Base-by-base conservation (phyloP, 192 early-diverging fungal species). In the Podila clonocystis region DNA sequence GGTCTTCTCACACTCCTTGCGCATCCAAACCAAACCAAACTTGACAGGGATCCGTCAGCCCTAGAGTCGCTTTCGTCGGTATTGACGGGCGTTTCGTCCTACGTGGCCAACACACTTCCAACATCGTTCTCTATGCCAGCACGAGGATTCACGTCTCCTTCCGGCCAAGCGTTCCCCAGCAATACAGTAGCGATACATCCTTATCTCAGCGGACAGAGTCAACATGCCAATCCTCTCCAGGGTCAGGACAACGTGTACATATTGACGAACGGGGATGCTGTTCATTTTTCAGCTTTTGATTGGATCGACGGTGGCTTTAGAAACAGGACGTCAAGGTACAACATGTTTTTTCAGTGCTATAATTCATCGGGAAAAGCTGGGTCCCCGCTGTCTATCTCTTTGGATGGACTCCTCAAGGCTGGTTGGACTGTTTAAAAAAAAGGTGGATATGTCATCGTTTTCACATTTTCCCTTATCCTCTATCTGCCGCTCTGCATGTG, bases 71-170 rank as follows among this genome's bases (percentile, higher is more conserved):
- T 93, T 30, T 87, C 89, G 20, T 91, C 89, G 9, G 91, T 85
- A 24, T 65, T 91, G 30, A 87, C 87, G 36, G 87, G 89, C 34
- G 73, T 92, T 3, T 91, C 91, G 12, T 87, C 89, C 19, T 91
- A 92, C 34, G 90, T 93, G 36, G 69, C 89, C 11, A 85, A 87
- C 69, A 90, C 88, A 65, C 73, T 93, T 28, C 90, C 90, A 24
- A 63, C 83, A 58, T 74, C 86, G 9, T 68, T 74, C 61, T 66
- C 69, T 29, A 64, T 73, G 68, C 72, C 75, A 30, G 34, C 77
- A 26, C 38, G 78, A 67, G 68, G 68, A 65, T 67, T 75, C 62
- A 63, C 34, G 52, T 62, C 76, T 29, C 72, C 75, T 58, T 61
- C 84, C 60, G 67, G 73, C 50, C 50, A 72, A 36, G 36, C 68